Base-by-base conservation (phyloP, 73 alveolate genomes). In the Paramecium sonneborni region DNA sequence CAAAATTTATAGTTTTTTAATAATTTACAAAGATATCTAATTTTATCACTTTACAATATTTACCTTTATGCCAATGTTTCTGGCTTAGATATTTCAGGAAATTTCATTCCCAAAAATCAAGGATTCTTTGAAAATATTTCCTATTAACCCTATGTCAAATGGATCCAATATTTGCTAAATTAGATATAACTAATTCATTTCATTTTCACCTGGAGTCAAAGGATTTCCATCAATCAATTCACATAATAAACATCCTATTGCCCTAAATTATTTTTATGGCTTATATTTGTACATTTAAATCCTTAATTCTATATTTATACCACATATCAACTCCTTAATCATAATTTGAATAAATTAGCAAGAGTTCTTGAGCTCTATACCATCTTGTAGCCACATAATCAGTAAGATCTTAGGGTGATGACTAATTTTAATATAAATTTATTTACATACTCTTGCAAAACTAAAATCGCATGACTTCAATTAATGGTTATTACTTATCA, bases 211-310 rank as follows among this genome's bases (percentile, higher is more conserved):
- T 30, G 99, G 99, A 89, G 96, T 96, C 70, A 97, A 92, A 12
- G 99, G 99, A 85, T 97, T 94, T 10, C 98, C 98, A 95, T 97
- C 99, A 23, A 93, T 96, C 69, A 97, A 86, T 93, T 97, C 99
- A 23, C 99, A 98, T 98, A 97, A 94, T n/a, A 97, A 96, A 88
- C 99, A 97, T 39, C 99, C 99, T 37, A 96, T 96, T 8, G 99
- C 99, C 99, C 99, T 67, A 11, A 32, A n/a, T n/a, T n/a, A n/a
- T n/a, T n/a, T n/a, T 30, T 26, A 2, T 67, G 6, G 23, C 6
- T 52, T 18, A 18, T 52, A 18, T 1, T 1, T 67, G 26, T 67
- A n/a, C n/a, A n/a, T n/a, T n/a, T n/a, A n/a, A n/a, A n/a, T n/a
- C n/a, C n/a, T n/a, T n/a, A n/a, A n/a, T n/a, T n/a, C n/a, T n/a